Base-by-base conservation (phyloP, 257 asterid genomes). In the Phtheirospermum japonicum region DNA sequence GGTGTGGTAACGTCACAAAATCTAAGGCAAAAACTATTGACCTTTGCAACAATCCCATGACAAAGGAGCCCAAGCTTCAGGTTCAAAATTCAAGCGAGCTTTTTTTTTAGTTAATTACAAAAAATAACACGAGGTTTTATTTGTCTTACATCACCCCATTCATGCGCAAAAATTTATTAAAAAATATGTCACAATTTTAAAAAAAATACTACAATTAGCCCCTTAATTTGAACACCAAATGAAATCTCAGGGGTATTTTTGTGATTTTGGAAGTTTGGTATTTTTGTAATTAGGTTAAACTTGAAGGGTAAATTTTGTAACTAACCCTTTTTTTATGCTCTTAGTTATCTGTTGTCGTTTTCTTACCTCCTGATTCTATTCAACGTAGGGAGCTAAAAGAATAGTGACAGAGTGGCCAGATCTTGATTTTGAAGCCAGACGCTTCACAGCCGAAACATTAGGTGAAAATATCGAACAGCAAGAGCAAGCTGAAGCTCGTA, bases 1-100 rank as follows among this genome's bases (percentile, higher is more conserved):
- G 97, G 97, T 93, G 96, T 66, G 97, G 97, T 13, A 89, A 93
- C 40, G 72, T 89, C 18, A 89, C 97, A 7, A 93, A 93, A 75
- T 39, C 90, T 30, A 85, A 77, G 77, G 97, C 97, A 12, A 93
- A 93, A 77, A 93, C 99, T 18, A 93, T 93, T 64, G 99, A 93
- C 61, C 89, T 93, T 17, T 93, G 99, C 94, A 93, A 93, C 78
- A 93, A 93, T 76, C 99, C 99, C 72, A 87, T 87, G 99, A 93
- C 99, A 4, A 89, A 93, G 73, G 99, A 93, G 75, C 97, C 99
- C 66, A 93, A 93, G 82, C 99, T 93, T 69, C 96, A 87, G 99
- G 99, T 93, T 40, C 48, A 13, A 26, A 54, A 57, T 37, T 37
- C 54, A 40, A 23, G 37, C 32, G 43, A 4, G 31, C 26, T 2